Conservation (phyloP, 2,329 filamentous ascomycete species). For the Diaporthe caulivora region DNA sequence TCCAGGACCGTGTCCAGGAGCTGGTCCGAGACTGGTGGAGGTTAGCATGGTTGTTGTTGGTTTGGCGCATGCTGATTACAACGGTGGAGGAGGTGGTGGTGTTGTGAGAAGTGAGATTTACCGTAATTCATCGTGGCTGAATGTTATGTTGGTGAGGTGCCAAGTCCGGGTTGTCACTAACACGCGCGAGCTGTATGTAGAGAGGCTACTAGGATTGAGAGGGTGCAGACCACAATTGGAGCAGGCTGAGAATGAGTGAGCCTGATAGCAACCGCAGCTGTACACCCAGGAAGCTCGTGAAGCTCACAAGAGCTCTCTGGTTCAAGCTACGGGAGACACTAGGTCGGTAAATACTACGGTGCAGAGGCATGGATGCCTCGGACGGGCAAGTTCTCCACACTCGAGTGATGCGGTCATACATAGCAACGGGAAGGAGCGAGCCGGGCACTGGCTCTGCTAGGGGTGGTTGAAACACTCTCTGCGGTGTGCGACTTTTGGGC, state of each 20-base stretch:
- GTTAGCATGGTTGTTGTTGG: too few species aligned
- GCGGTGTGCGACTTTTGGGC: constrained; percentile 11
- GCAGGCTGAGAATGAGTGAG: not conserved
- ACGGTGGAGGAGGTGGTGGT: too few species aligned
- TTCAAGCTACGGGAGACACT: not conserved
- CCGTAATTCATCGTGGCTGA: constrained; percentile 40
- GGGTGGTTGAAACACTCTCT: constrained; percentile 25
- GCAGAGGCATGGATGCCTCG: constrained; percentile 11
- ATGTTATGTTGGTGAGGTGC: not conserved
- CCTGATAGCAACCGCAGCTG: constrained; percentile 7
- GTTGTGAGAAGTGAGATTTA: constrained; percentile 9
- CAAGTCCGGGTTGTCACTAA: not conserved
- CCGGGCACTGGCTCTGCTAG: constrained; percentile 20
- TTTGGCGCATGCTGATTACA: too few species aligned
- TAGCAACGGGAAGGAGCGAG: constrained; percentile 28
- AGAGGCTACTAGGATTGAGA: not conserved
- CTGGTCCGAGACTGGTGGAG: constrained; percentile 16
- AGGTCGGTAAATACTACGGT: constrained; percentile 6
- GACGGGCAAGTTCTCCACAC: constrained; percentile 12
- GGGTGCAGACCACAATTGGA: not conserved
- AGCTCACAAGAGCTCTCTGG: not conserved
- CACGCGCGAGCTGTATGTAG: not conserved
- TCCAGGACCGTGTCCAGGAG: constrained; percentile 69
- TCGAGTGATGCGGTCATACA: constrained; percentile 37
- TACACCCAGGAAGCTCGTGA: not conserved